These are phyloP conservation scores for Cardiospermum halicacabum DNA, from an alignment of 345 rosid species.

Conservation along the genomic window DNA sequence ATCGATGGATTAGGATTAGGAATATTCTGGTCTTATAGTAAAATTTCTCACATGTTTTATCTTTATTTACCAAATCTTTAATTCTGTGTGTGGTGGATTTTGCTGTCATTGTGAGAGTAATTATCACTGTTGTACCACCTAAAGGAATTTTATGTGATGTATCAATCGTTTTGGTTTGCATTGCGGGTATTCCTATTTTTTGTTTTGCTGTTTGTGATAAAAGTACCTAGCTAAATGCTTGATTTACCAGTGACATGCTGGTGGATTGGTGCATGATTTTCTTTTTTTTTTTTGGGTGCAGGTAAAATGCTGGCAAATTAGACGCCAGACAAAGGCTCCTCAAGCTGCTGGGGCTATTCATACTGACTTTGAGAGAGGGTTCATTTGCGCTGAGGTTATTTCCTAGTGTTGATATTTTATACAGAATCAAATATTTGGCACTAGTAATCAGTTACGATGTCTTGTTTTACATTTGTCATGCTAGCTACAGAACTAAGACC, in stretches of 20 bases:
- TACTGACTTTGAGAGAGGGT: slow-evolving; percentile 91
- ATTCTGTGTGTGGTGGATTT: not conserved
- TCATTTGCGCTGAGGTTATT: slow-evolving; percentile 95
- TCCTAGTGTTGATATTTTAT: slow-evolving; percentile 5
- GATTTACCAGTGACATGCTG: not conserved
- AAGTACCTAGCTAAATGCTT: not conserved
- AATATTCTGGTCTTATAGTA: not conserved
- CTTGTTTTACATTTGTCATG: not conserved
- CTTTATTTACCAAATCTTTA: not conserved
- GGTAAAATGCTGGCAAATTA: slow-evolving; percentile 99
- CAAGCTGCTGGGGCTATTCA: slow-evolving; percentile 98
- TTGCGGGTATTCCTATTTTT: not conserved
- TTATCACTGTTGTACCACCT: not conserved
- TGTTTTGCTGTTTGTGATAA: not conserved
- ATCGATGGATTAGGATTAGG: not conserved
- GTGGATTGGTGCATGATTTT: not conserved
- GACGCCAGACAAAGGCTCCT: slow-evolving; percentile 91
- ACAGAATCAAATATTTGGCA: not conserved
- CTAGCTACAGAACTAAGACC: not conserved
- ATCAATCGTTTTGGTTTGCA: not conserved
- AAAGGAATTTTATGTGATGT: not conserved
- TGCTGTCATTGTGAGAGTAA: not conserved
- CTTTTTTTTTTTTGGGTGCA: slow-evolving; percentile 33
- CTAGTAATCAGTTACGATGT: not conserved
- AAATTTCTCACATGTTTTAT: not conserved